These are phyloP conservation scores for Stemphylium beticola DNA, from an alignment of 2,329 filamentous ascomycete species.

Conservation along the genomic window DNA sequence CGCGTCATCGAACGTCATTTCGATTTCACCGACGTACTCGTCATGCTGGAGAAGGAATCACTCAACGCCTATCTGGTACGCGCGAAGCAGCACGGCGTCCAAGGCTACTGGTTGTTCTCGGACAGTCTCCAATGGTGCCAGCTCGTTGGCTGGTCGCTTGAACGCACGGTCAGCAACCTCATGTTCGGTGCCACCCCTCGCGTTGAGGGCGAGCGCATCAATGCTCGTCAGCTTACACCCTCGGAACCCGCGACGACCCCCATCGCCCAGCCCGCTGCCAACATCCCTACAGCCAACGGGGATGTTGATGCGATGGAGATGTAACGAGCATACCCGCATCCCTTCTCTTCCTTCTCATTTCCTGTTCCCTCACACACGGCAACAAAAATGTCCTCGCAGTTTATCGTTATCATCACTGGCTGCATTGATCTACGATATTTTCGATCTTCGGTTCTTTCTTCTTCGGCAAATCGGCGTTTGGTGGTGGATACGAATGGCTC, in stretches of 20 bases:
- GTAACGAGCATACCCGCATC: constrained; percentile 23
- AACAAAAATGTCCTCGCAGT: constrained; percentile 24
- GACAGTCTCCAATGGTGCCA: constrained; percentile 57
- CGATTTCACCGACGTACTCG: constrained; percentile 53
- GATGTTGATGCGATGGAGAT: constrained; percentile 47
- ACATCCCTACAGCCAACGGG: constrained; percentile 24
- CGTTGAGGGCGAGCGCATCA: constrained; percentile 48
- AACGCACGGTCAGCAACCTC: constrained; percentile 45
- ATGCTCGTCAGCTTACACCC: constrained; percentile 45
- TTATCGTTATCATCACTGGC: constrained; percentile 23
- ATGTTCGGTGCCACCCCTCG: constrained; percentile 45
- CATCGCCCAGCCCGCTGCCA: constrained; percentile 20
- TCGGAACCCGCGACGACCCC: constrained; percentile 35
- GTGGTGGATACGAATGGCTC: constrained; percentile 38
- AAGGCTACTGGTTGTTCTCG: constrained; percentile 57
- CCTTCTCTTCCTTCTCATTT: constrained; percentile 23
- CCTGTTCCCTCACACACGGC: constrained; percentile 23
- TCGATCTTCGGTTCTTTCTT: constrained; percentile 33
- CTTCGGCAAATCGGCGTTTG: constrained; percentile 42
- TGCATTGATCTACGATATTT: constrained; percentile 28
- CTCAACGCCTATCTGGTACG: constrained; percentile 57
- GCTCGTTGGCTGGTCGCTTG: constrained; percentile 51
- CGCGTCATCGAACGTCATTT: constrained; percentile 83
- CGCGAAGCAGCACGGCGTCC: constrained; percentile 53
- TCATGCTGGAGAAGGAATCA: constrained; percentile 59